phyloP scores from a whole-genome alignment of 2,329 filamentous ascomycete genomes.

The Dactylellina sp. region DNA sequence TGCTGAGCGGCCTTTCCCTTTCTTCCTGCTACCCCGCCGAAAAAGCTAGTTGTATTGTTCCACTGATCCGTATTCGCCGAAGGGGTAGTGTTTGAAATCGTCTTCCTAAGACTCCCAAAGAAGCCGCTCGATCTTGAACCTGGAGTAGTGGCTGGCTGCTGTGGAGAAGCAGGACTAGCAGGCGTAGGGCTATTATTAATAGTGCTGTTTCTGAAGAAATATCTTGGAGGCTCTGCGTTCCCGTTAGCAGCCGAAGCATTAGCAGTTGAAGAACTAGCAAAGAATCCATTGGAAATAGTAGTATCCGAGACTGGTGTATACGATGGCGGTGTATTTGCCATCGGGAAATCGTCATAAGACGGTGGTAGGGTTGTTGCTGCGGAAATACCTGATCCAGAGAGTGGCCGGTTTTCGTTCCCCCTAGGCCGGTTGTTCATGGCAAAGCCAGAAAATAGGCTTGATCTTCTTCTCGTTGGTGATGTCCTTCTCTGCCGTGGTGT shows the following conservation, averaged over 20 bases:
- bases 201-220: conserved; percentile 9
- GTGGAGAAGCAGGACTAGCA: conserved; percentile 5
- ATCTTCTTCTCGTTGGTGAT: conserved; percentile 8
- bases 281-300: conserved; percentile 18
- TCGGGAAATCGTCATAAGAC: conserved; percentile 44
- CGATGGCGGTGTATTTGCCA: conserved; percentile 35
- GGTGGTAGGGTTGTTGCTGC: conserved; percentile 19
- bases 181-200: conserved; percentile 4
- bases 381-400: conserved; percentile 28
- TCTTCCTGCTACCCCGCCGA: conserved; percentile 21
- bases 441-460: conserved; percentile 43
- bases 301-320: conserved; percentile 40
- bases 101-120: conserved; percentile 39
- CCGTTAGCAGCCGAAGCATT: neutral
- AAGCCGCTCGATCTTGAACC: conserved; percentile 5
- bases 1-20: conserved; percentile 41
- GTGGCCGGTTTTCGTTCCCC: conserved; percentile 15
- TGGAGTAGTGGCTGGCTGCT: conserved; percentile 1
- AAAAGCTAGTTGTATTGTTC: conserved; percentile 6
- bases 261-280: conserved; percentile 23
- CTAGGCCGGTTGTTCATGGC: neutral
- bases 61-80: conserved; percentile 15
- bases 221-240: conserved; percentile 28
- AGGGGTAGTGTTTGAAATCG: conserved; percentile 3
- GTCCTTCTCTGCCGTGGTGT: neutral